Evolutionary conservation across 2,329 filamentous ascomycete species (phyloP).

Genomic region (Paecilomyces niveus): DNA sequence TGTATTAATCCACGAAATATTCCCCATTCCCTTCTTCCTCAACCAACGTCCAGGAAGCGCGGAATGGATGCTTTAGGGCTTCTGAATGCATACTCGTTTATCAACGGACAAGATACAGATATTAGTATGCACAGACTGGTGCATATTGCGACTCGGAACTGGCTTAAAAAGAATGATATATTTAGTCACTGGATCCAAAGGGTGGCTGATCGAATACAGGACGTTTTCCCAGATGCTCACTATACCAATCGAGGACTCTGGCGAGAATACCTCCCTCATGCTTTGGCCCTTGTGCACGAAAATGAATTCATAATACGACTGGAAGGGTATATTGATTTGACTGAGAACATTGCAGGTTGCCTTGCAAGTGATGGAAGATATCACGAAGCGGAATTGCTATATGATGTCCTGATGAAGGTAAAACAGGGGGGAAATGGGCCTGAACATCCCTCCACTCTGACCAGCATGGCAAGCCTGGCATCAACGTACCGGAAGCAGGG

Average conservation of each 20-base stretch:
- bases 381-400: slow-evolving; percentile 8
- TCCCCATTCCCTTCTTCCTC: slow-evolving; percentile 16
- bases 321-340: background rate
- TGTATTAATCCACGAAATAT: slow-evolving; percentile 21
- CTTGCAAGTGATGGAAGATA: slow-evolving; percentile 5
- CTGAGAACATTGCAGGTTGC: slow-evolving; percentile 3
- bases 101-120: slow-evolving; percentile 3
- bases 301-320: background rate
- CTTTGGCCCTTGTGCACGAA: slow-evolving; percentile 1
- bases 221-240: slow-evolving; percentile 6
- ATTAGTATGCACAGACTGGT: slow-evolving; percentile 24
- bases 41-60: background rate
- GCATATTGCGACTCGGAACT: slow-evolving; percentile 20
- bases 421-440: slow-evolving; percentile 4
- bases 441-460: slow-evolving; percentile 10
- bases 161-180: slow-evolving; percentile 11
- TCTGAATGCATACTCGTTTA: slow-evolving; percentile 15
- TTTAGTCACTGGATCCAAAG: slow-evolving; percentile 1
- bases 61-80: slow-evolving; percentile 13
- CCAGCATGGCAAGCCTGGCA: slow-evolving; percentile 8
- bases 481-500: slow-evolving; percentile 4
- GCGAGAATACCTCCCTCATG: slow-evolving; percentile 14
- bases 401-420: slow-evolving; percentile 4
- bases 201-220: slow-evolving; percentile 2
- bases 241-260: slow-evolving; percentile 9